phyloP scores from a whole-genome alignment of 345 rosid species.

The Salix exigua region DNA sequence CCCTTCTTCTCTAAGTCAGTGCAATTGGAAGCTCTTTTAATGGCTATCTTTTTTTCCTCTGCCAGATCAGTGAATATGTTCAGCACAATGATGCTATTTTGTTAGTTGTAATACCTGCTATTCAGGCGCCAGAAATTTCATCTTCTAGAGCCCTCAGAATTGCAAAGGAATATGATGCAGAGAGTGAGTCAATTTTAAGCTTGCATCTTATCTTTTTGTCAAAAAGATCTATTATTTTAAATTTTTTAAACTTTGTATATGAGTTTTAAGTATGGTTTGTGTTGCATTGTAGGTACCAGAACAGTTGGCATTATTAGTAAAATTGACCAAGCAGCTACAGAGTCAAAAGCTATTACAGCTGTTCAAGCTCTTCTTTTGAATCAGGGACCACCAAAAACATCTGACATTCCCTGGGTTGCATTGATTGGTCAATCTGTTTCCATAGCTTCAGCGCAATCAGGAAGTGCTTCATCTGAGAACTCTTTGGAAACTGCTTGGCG shows the following conservation, averaged over 20 bases:
- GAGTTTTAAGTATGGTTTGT: not conserved
- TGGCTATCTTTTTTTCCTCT: constrained; percentile 11
- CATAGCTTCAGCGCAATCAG: constrained; percentile 83
- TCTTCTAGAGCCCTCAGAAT: constrained; percentile 83
- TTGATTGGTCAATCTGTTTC: constrained; percentile 94
- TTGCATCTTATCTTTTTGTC: not conserved
- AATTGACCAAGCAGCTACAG: constrained; percentile 91
- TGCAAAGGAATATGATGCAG: constrained; percentile 91
- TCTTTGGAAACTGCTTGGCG: constrained; percentile 99
- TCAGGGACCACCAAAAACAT: constrained; percentile 90
- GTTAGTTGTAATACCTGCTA: constrained; percentile 85
- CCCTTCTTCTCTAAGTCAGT: not conserved
- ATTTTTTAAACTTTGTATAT: not conserved
- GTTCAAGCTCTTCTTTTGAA: constrained; percentile 90
- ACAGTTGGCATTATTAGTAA: constrained; percentile 85
- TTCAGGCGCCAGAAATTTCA: constrained; percentile 83
- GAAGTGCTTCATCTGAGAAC: constrained; percentile 59
- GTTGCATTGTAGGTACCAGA: constrained; percentile 68
- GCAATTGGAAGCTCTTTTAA: constrained; percentile 12
- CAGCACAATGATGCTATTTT: constrained; percentile 90
- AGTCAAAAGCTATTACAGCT: constrained; percentile 87
- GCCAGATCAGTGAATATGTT: constrained; percentile 69
- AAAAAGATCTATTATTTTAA: not conserved
- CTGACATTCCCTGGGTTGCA: constrained; percentile 97
- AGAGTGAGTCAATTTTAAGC: constrained; percentile 45